A percentile compares a stretch with the other conserved stretches of the same genome.
These are phyloP conservation scores for Boletus pseudopeckii DNA, from an alignment of 768 basidiomycete genomes.

Conservation along the genomic window DNA sequence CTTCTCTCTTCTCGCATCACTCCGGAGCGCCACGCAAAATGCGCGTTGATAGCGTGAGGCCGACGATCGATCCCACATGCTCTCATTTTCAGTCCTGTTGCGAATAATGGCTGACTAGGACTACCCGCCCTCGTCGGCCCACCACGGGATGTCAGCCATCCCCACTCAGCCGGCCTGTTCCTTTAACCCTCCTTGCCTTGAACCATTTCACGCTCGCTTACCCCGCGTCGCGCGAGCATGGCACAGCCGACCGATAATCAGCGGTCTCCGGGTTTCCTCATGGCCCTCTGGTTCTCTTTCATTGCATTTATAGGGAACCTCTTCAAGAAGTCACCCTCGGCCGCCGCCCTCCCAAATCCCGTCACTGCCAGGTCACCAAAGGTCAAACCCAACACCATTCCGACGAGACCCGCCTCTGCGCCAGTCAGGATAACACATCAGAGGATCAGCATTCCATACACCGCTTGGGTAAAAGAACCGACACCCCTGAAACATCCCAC, in stretches of 20 bases:
- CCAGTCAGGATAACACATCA: slow-evolving; percentile 1
- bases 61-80: slow-evolving; percentile 10
- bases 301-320: slow-evolving; percentile 4
- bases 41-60: slow-evolving; percentile 14
- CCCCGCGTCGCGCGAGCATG: slow-evolving; percentile 1
- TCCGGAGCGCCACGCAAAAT: slow-evolving; percentile 5
- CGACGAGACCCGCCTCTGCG: not conserved
- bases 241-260: not conserved
- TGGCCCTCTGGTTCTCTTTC: slow-evolving; percentile 17
- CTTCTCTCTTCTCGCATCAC: not conserved
- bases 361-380: slow-evolving; percentile 8
- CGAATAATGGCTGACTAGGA: slow-evolving; percentile 2
- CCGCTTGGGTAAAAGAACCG: not conserved
- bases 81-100: not conserved
- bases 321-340: slow-evolving; percentile 12
- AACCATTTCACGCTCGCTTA: not conserved
- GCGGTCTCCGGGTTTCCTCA: slow-evolving; percentile 7
- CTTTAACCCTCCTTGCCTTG: not conserved
- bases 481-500: slow-evolving; percentile 11
- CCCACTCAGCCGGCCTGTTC: not conserved
- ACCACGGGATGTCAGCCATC: slow-evolving; percentile 1
- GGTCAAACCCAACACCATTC: not conserved
- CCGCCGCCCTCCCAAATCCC: slow-evolving; percentile 14
- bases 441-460: not conserved
- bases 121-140: not conserved